Conservation (phyloP, 2,329 filamentous ascomycete genomes). For the Microascus cirrosus region DNA sequence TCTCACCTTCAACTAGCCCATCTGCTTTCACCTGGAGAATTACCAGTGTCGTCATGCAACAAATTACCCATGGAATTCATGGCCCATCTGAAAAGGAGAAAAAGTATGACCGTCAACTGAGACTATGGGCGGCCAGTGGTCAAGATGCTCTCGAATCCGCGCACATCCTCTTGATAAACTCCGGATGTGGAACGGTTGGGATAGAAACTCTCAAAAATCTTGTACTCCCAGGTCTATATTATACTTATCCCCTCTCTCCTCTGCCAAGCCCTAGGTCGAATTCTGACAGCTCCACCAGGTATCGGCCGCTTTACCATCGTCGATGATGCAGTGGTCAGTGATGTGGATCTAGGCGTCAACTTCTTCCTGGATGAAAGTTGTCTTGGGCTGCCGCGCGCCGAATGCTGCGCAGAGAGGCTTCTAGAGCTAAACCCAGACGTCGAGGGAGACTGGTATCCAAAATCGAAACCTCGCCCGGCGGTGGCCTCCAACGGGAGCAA, state of each 20-base stretch:
- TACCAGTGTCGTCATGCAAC: neutral
- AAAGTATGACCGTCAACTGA: conserved; percentile 91
- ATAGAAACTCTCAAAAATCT: conserved; percentile 93
- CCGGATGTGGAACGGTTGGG: conserved; percentile 74
- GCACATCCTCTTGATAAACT: conserved; percentile 84
- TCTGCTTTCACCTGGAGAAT: neutral
- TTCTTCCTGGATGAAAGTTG: conserved; percentile 84
- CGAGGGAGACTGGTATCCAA: conserved; percentile 57
- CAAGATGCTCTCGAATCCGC: conserved; percentile 85
- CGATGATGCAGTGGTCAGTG: conserved; percentile 65
- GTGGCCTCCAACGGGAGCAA: conserved; percentile 1
- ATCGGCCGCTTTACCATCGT: conserved; percentile 88
- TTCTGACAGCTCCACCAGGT: conserved; percentile 29
- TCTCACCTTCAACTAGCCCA: neutral
- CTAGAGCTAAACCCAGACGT: conserved; percentile 91
- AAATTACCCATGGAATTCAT: neutral
- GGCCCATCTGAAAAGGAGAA: conserved; percentile 51
- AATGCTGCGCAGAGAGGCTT: conserved; percentile 65
- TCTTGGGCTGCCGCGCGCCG: conserved; percentile 66
- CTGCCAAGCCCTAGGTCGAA: neutral
- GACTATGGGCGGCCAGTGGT: conserved; percentile 87
- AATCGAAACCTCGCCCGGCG: conserved; percentile 23
- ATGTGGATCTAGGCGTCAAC: conserved; percentile 84
- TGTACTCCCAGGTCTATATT: conserved; percentile 55
- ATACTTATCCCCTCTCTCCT: neutral